Evolutionary conservation across 306 rosid species (phyloP).

Genomic region (Malus fusca): DNA sequence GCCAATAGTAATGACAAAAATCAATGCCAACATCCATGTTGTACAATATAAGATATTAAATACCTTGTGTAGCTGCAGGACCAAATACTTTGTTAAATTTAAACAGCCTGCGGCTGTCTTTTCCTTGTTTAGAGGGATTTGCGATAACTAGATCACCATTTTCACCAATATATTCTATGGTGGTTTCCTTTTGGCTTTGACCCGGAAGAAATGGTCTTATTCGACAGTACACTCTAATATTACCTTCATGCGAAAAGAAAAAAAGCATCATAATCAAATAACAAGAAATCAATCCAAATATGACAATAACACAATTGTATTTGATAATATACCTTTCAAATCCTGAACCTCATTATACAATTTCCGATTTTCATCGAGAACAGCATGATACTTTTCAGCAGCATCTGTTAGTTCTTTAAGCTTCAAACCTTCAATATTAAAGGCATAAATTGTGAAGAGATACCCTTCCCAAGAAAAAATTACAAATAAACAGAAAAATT

Average conservation of each 20-base stretch:
- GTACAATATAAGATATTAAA: conserved; percentile 1
- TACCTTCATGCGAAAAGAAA: conserved; percentile 43
- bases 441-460: conserved; percentile 14
- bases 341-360: conserved; percentile 95
- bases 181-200: conserved; percentile 69
- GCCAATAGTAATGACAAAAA: not conserved
- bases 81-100: conserved; percentile 94
- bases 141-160: conserved; percentile 78
- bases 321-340: conserved; percentile 59
- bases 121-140: conserved; percentile 88
- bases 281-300: conserved; percentile 5
- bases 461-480: not conserved
- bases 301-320: not conserved
- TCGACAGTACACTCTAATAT: conserved; percentile 94
- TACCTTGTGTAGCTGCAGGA: conserved; percentile 84
- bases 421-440: conserved; percentile 42
- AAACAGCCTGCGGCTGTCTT: conserved; percentile 68
- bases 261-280: conserved; percentile 9
- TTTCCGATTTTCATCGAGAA: conserved; percentile 79
- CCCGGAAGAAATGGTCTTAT: conserved; percentile 95
- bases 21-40: conserved; percentile 4
- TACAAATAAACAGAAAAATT: conserved; percentile 1
- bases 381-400: conserved; percentile 75
- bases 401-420: conserved; percentile 85
- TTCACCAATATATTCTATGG: conserved; percentile 77